Percentiles rank a stretch among this genome's conserved stretches.
These are phyloP conservation scores for Coniophora puteana DNA, from an alignment of 1,284 basidiomycete genomes.

Conservation along the genomic window DNA sequence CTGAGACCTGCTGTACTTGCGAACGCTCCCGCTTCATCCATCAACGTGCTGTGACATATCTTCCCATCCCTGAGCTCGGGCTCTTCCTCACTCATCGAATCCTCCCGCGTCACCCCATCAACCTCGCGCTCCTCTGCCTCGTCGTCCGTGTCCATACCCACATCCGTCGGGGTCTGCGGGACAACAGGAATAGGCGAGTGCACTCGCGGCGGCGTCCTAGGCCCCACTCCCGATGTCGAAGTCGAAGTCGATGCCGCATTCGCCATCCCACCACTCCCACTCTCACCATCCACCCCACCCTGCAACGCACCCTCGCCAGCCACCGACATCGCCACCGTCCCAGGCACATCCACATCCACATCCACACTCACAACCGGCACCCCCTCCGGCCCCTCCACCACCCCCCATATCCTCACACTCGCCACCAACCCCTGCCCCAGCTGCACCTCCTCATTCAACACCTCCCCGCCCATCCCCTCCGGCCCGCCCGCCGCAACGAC, in stretches of 20 bases:
- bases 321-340: no score
- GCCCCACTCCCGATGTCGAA: constrained; percentile 1
- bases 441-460: no score
- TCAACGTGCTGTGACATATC: background rate
- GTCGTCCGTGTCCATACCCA: background rate
- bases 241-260: constrained; percentile 10
- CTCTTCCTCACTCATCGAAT: background rate
- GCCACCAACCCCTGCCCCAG: no score
- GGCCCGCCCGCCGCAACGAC: no score
- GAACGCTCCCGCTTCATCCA: background rate
- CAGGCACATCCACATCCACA: no score
- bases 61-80: background rate
- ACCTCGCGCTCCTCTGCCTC: background rate
- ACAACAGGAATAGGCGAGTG: background rate
- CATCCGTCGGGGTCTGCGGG: background rate
- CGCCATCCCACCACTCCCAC: no score
- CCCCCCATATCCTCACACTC: no score
- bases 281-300: no score
- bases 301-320: no score
- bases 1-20: background rate
- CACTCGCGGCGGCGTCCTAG: constrained; percentile 1
- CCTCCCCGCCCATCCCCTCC: no score
- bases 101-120: background rate
- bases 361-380: no score
- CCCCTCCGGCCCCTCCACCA: no score